Conservation (phyloP, 2,329 filamentous ascomycete genomes). For the Colletotrichum somersetense region DNA sequence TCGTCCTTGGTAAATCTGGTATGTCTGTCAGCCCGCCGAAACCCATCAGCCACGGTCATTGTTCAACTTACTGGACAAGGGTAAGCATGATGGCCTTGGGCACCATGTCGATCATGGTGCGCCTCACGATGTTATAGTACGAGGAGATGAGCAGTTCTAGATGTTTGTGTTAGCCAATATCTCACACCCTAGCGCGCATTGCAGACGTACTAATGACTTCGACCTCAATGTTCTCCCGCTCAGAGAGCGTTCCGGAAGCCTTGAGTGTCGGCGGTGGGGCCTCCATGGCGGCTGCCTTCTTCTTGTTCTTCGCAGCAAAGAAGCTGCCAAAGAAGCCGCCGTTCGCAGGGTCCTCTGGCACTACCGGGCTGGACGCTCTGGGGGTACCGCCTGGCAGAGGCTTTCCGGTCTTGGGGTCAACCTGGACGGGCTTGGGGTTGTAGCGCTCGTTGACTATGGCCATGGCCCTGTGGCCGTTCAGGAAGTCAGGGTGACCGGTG, state of each 20-base stretch:
- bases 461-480: constrained; percentile 98
- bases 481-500: constrained; percentile 96
- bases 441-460: constrained; percentile 96
- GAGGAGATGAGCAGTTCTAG: constrained; percentile 93
- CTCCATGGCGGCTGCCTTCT: constrained; percentile 99
- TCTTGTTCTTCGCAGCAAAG: constrained; percentile 99
- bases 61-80: constrained; percentile 84
- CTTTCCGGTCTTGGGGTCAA: constrained; percentile 99
- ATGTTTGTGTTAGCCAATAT: constrained; percentile 33
- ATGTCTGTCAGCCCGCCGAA: constrained; percentile 9
- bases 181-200: no score
- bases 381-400: constrained; percentile 80
- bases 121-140: constrained; percentile 97
- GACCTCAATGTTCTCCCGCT: constrained; percentile 95
- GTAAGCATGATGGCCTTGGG: constrained; percentile 99
- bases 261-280: constrained; percentile 92
- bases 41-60: neutral
- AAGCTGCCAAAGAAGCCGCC: constrained; percentile 97
- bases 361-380: constrained; percentile 81
- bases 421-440: constrained; percentile 88
- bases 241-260: constrained; percentile 91
- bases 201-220: constrained; percentile 91
- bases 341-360: constrained; percentile 69
- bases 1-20: constrained; percentile 83
- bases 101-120: constrained; percentile 99